phyloP scores from a whole-genome alignment of 139 green algal genomes.

The Volvox africanus region DNA sequence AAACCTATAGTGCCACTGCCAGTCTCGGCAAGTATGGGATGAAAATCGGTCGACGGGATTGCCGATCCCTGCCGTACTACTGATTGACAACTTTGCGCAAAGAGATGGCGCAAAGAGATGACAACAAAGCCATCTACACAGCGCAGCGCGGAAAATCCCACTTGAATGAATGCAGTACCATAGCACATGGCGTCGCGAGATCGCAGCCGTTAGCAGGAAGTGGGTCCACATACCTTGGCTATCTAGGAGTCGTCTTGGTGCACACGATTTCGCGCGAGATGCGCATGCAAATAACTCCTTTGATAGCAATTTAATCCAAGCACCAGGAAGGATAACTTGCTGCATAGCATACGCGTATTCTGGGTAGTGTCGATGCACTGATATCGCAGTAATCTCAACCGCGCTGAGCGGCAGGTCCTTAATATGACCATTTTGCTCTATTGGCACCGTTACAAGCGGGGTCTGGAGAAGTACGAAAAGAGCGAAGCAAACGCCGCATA shows the following conservation, averaged over 20 bases:
- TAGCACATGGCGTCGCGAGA: too few relatives aligned
- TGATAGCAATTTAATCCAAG: slow-evolving; percentile 20
- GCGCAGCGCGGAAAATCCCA: too few relatives aligned
- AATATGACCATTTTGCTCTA: background rate
- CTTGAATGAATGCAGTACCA: too few relatives aligned
- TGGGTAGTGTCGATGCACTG: background rate
- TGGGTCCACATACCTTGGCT: background rate
- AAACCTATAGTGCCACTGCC: too few relatives aligned
- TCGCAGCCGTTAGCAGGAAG: too few relatives aligned
- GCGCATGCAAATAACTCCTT: slow-evolving; percentile 3
- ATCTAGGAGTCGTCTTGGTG: background rate
- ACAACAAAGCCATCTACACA: too few relatives aligned
- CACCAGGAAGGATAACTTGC: background rate
- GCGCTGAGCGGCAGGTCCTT: slow-evolving; percentile 16
- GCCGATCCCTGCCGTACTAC: too few relatives aligned
- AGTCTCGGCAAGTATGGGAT: too few relatives aligned
- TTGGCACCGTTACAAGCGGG: background rate
- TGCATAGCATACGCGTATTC: background rate
- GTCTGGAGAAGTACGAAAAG: slow-evolving; percentile 32
- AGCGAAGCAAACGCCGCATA: slow-evolving; percentile 12
- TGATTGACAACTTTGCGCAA: too few relatives aligned
- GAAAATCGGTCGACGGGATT: too few relatives aligned
- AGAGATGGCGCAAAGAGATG: too few relatives aligned
- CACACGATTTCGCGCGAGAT: background rate
- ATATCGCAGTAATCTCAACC: slow-evolving; percentile 2